Evolutionary conservation across 352 stramenopile species (phyloP), one percentile per base, ranked within the genome.

Genomic region (Globisporangium polare): DNA sequence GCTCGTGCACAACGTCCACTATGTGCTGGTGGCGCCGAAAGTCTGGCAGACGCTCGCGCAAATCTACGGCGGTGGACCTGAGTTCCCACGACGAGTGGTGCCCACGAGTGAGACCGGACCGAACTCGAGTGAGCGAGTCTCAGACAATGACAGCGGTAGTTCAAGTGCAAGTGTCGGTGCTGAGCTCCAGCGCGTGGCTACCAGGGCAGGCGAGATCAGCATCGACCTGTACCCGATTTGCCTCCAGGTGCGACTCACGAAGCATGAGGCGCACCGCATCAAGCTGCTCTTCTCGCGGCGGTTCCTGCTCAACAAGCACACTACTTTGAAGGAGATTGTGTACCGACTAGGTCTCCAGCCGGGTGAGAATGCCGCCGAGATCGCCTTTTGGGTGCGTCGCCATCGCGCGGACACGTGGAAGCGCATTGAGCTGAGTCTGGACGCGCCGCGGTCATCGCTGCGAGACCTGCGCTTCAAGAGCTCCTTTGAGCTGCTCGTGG

Each of bases 321-420:
- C 75, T 6, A 79, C 72, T 12, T n/a, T 90, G 8, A 83, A 80
- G 27, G 72, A 86, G n/a, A 67, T 92, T 50, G 60, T 89, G 9
- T 51, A 76, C 55, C 77, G 79, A 0, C 62, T 92, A 27, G 80
- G 83, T 0, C 63, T 90, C 2, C 68, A 79, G 29, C 72, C 75
- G 17, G 77, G 72, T 10, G 66, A 81, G 10, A 92, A 89, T 41
- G 65, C 75, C 0, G 68, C 71, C 42, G 78, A 87, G 42, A 71
- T 90, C 2, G 73, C 79, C 24, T 62, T 92, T 10, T 92, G 83
- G 83, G 55, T 88, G 46, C 79, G 83, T 24, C 77, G 77, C 6
- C 66, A 73, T n/a, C 74, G 75, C 24, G 72, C 77, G 41, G 75
- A 88, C 45, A 67, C 78, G 3, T 92, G 83, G 83, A 63, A 68